Percentiles rank a stretch among this genome's conserved stretches.
Evolutionary conservation across 345 rosid species (phyloP).

Genomic region (Fremontodendron californicum): DNA sequence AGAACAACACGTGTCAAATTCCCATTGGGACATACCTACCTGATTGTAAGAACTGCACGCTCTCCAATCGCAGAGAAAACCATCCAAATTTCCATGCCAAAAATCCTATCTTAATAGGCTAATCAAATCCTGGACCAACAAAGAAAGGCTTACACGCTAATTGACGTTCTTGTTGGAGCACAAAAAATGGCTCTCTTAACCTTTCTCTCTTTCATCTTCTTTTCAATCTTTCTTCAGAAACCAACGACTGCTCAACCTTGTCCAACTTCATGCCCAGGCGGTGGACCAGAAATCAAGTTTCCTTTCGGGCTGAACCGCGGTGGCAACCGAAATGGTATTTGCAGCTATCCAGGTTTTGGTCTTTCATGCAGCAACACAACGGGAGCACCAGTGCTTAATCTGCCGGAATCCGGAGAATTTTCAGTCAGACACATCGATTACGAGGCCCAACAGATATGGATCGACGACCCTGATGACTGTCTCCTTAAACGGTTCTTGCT

Average conservation of each 20-base stretch:
- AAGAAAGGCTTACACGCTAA: background rate
- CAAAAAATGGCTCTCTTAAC: constrained; percentile 2
- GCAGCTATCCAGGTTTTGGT: constrained; percentile 41
- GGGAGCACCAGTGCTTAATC: constrained; percentile 20
- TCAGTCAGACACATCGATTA: constrained; percentile 38
- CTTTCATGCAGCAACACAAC: constrained; percentile 32
- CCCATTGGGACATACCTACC: background rate
- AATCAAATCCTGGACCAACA: background rate
- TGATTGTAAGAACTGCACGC: background rate
- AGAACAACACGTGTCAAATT: background rate
- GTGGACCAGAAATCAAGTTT: background rate
- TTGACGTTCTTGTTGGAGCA: background rate
- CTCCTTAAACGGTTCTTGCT: constrained; percentile 29
- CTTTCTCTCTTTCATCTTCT: background rate
- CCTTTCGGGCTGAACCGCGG: constrained; percentile 5
- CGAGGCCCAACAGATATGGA: constrained; percentile 14
- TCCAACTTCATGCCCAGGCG: background rate
- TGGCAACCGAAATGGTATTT: background rate
- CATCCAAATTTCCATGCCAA: background rate
- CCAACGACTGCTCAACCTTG: background rate
- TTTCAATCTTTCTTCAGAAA: background rate
- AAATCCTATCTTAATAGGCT: background rate
- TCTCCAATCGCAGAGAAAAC: background rate
- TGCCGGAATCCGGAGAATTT: constrained; percentile 38
- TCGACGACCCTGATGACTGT: constrained; percentile 42